phyloP scores from a whole-genome alignment of 352 stramenopile genomes.

The Phytophthora meadii region DNA sequence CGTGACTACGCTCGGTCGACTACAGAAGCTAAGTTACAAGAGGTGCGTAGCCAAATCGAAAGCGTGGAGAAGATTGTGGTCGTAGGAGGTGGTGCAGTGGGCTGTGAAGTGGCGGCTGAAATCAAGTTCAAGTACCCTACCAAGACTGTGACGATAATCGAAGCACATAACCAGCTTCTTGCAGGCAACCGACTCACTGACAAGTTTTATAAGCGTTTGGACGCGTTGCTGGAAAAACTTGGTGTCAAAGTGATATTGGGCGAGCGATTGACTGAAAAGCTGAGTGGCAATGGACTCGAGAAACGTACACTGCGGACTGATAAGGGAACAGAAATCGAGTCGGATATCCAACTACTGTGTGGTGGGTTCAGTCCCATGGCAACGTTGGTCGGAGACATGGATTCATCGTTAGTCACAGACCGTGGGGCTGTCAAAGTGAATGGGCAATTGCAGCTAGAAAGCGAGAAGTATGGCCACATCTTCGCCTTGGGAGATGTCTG shows the following conservation, averaged over 20 bases:
- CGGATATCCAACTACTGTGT: conserved; percentile 45
- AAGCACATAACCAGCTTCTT: conserved; percentile 32
- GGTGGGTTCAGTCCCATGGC: conserved; percentile 31
- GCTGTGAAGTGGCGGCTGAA: conserved; percentile 44
- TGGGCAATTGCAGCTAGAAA: conserved; percentile 36
- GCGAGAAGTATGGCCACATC: conserved; percentile 31
- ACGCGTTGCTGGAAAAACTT: conserved; percentile 21
- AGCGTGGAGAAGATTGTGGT: conserved; percentile 34
- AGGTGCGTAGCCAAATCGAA: conserved; percentile 33
- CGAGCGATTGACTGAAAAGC: conserved; percentile 30
- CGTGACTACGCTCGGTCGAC: conserved; percentile 23
- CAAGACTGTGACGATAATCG: conserved; percentile 44
- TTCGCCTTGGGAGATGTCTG: conserved; percentile 48
- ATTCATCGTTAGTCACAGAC: conserved; percentile 21
- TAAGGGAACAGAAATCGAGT: conserved; percentile 42
- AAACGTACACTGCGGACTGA: conserved; percentile 29
- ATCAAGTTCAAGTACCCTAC: conserved; percentile 41
- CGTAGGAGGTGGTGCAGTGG: conserved; percentile 40
- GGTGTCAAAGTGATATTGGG: conserved; percentile 36
- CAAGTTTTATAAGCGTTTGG: conserved; percentile 31
- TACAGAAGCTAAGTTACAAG: conserved; percentile 33
- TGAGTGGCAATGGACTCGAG: conserved; percentile 34
- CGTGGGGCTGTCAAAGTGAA: conserved; percentile 39
- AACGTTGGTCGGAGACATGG: conserved; percentile 27
- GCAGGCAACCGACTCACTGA: conserved; percentile 22